These are phyloP conservation scores for Chaetomiaceae sp. DNA, from an alignment of 2,329 filamentous ascomycete genomes.

Conservation along the genomic window DNA sequence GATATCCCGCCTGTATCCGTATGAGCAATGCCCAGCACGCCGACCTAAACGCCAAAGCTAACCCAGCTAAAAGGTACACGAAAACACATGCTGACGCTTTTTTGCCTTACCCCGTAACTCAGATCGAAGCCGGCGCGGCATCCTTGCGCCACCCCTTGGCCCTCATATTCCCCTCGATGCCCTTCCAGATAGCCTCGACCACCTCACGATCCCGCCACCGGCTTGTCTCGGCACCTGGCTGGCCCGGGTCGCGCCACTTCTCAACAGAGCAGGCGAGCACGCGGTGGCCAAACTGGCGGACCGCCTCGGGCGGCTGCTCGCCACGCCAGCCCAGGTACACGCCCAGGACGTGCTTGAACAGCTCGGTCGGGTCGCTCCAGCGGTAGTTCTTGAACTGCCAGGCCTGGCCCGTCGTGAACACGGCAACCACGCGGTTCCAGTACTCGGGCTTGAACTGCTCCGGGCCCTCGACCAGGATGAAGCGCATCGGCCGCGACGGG, in stretches of 20 bases:
- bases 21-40: background rate
- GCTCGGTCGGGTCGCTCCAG: constrained; percentile 80
- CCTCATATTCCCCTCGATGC: constrained; percentile 82
- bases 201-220: constrained; percentile 86
- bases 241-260: constrained; percentile 60
- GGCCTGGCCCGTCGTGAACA: constrained; percentile 94
- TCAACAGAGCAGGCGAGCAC: constrained; percentile 78
- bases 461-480: constrained; percentile 90
- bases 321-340: constrained; percentile 89
- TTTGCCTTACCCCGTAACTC: background rate
- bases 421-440: constrained; percentile 89
- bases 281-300: constrained; percentile 79
- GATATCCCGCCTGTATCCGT: background rate
- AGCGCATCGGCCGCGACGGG: constrained; percentile 68
- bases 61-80: constrained; percentile 5
- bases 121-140: constrained; percentile 52
- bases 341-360: constrained; percentile 83
- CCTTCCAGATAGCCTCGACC: constrained; percentile 86
- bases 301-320: constrained; percentile 68
- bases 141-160: constrained; percentile 76
- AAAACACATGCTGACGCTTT: background rate
- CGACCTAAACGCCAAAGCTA: constrained; percentile 9
- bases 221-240: constrained; percentile 42
- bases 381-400: constrained; percentile 99
- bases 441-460: constrained; percentile 97